Evolutionary conservation across 2,329 filamentous ascomycete genomes (phyloP).

Genomic region (Xylaria sp.): DNA sequence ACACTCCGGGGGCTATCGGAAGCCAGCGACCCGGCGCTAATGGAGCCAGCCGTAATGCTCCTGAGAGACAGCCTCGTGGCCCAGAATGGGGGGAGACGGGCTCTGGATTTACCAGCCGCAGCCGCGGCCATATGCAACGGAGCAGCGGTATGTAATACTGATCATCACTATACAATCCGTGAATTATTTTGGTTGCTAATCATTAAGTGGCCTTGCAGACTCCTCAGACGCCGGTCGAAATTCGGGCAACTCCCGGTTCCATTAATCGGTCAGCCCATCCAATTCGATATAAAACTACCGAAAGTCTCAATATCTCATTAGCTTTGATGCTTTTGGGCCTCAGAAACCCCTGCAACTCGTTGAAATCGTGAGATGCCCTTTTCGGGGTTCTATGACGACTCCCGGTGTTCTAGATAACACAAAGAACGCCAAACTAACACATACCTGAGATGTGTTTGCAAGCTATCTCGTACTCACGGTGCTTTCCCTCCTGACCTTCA

Average conservation of each 20-base stretch:
- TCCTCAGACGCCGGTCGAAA: slow-evolving; percentile 50
- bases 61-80: slow-evolving; percentile 71
- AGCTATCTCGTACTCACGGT: slow-evolving; percentile 13
- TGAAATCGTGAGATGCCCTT: slow-evolving; percentile 1
- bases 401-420: slow-evolving; percentile 1
- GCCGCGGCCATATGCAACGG: slow-evolving; percentile 69
- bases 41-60: slow-evolving; percentile 57
- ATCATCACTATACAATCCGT: background rate
- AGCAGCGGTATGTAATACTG: slow-evolving; percentile 64
- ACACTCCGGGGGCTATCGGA: slow-evolving; percentile 70
- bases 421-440: slow-evolving; percentile 9
- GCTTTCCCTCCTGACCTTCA: slow-evolving; percentile 20
- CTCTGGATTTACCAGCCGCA: slow-evolving; percentile 63
- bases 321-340: slow-evolving; percentile 8
- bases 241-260: slow-evolving; percentile 48
- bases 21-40: slow-evolving; percentile 69
- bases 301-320: background rate
- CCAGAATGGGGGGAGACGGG: slow-evolving; percentile 68
- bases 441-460: slow-evolving; percentile 12
- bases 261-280: slow-evolving; percentile 37
- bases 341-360: slow-evolving; percentile 1
- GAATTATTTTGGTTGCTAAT: slow-evolving; percentile 15
- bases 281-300: background rate
- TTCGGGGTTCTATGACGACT: slow-evolving; percentile 3
- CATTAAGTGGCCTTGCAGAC: slow-evolving; percentile 37